Conservation (phyloP, 345 rosid species). For the Xanthoceras sorbifolium region DNA sequence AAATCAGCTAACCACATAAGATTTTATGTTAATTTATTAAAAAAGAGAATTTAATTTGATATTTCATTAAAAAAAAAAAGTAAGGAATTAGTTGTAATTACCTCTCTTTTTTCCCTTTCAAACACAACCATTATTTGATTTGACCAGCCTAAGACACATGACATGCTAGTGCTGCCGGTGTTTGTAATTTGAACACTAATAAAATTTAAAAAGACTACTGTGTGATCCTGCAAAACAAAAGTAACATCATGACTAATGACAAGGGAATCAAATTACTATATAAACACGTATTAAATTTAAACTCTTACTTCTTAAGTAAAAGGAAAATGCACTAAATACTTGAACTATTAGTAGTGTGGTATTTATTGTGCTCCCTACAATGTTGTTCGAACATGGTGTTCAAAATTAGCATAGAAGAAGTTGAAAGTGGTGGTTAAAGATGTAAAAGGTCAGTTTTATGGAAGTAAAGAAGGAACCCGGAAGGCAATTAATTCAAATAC, state of each 20-base stretch:
- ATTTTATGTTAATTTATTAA: neutral
- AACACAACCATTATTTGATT: neutral
- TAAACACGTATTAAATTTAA: too few relatives aligned
- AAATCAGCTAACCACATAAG: too few relatives aligned
- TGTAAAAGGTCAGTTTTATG: neutral
- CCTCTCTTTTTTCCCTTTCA: neutral
- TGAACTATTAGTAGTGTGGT: too few relatives aligned
- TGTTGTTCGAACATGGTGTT: neutral
- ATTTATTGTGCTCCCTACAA: too few relatives aligned
- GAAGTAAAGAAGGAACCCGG: neutral
- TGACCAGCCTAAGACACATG: neutral
- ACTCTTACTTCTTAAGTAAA: too few relatives aligned
- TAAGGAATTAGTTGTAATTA: too few relatives aligned
- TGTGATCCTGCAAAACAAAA: too few relatives aligned
- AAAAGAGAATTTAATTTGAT: too few relatives aligned
- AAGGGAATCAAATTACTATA: too few relatives aligned
- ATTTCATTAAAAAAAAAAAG: too few relatives aligned
- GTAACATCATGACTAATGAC: too few relatives aligned
- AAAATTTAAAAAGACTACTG: neutral
- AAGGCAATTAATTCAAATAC: neutral
- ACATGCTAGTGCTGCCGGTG: neutral
- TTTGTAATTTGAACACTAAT: neutral
- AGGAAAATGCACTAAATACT: too few relatives aligned
- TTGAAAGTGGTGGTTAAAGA: neutral
- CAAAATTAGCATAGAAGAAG: neutral